Conservation (phyloP, 768 basidiomycete species). For the Exidia glandulosa region DNA sequence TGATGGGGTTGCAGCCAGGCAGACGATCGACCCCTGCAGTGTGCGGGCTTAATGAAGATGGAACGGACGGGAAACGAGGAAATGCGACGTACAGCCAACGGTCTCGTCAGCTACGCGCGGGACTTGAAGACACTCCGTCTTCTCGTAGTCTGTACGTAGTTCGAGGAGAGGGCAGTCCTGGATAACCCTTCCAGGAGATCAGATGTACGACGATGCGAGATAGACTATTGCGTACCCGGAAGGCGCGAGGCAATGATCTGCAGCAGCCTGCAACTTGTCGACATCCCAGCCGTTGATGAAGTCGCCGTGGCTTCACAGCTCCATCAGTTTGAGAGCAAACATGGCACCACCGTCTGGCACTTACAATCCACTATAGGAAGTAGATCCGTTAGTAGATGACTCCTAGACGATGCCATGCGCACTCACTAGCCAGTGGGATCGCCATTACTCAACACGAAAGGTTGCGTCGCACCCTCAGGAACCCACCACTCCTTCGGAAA, state of each 20-base stretch:
- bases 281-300: conserved; percentile 12
- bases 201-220: not conserved
- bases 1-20: conserved; percentile 14
- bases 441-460: not conserved
- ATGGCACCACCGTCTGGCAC: not conserved
- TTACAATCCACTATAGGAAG: not conserved
- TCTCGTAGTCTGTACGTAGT: conserved; percentile 5
- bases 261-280: conserved; percentile 7
- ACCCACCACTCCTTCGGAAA: conserved; percentile 1
- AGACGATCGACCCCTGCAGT: conserved; percentile 1
- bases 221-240: conserved; percentile 7
- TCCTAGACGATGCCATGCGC: not conserved
- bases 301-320: not conserved
- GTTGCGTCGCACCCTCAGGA: not conserved
- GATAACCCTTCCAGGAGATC: not conserved
- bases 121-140: conserved; percentile 7
- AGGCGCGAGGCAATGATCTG: conserved; percentile 3
- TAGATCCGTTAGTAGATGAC: too few species aligned
- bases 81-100: conserved; percentile 1
- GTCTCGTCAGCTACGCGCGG: conserved; percentile 11
- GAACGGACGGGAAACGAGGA: not conserved
- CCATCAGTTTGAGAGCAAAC: not conserved
- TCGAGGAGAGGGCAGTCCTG: conserved; percentile 7
- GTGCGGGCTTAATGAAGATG: not conserved
- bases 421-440: not conserved